Base-by-base conservation (phyloP, 2,329 filamentous ascomycete species). In the Beauveria brongniartii region DNA sequence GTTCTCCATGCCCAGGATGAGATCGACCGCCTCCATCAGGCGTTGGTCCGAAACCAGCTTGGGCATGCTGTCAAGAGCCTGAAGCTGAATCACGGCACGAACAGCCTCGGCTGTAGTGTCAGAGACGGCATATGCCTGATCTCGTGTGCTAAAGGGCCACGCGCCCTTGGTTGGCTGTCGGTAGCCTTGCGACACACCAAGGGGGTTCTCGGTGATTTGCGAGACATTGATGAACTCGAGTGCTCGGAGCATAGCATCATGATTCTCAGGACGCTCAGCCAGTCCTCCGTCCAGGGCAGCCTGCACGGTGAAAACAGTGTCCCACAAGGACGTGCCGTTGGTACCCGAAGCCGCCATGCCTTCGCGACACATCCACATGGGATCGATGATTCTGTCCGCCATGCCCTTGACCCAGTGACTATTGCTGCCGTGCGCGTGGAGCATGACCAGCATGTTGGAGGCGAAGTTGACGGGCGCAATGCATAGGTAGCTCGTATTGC, bases 331-430 rank as follows among this genome's bases (percentile, higher is more conserved):
- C 5, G 95, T 90, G 18, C 92, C 92, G 68, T 96, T 95, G 5
- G 92, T 96, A 26, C 92, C 92, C 69, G 94, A 94, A 75, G 87
- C 87, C 58, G 96, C 80, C 88, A 96, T 90, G 7, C 92, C 92
- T 71, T 95, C 90, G 28, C 84, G 70, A 64, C 92, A 94, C 57
- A 96, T 79, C 90, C 91, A 96, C 57, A 96, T 76, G 64, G 87
- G 92, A 68, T 96, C 92, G 46, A 88, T 81, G n/a, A 94, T 73
- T 5, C 89, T 83, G 66, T 95, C 89, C 12, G 87, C 77, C 69
- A 95, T 91, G 47, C 86, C 82, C 44, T 81, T 79, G 54, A 95
- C 87, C 0, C 86, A 85, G 67, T 82, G 78, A 2, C 87, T 82
- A 55, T 87, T 85, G 0, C 88, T 85, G 0, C 92, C 92, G 67